These are phyloP conservation scores for Penicillium longicatenatum DNA, from an alignment of 495 filamentous ascomycete species.

Conservation along the genomic window DNA sequence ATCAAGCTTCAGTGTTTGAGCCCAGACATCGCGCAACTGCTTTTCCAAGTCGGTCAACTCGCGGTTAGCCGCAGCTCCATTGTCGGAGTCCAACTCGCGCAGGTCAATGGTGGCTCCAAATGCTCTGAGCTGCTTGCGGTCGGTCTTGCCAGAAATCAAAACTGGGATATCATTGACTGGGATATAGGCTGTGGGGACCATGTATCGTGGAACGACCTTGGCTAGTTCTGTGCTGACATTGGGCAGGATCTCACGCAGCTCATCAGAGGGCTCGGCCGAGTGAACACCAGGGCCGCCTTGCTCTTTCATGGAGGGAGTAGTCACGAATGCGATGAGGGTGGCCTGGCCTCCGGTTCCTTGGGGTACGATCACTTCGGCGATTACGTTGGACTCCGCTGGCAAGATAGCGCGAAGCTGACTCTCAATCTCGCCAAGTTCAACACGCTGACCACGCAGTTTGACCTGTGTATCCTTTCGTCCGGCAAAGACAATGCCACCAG, in stretches of 20 bases:
- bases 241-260: conserved; percentile 23
- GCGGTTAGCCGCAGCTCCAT: conserved; percentile 15
- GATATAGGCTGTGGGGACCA: conserved; percentile 50
- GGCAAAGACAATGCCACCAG: conserved; percentile 53
- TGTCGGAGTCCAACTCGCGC: conserved; percentile 29
- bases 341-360: conserved; percentile 33
- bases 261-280: conserved; percentile 19
- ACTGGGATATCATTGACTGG: conserved; percentile 40
- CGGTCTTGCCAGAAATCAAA: conserved; percentile 47
- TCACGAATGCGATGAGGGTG: conserved; percentile 41
- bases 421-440: conserved; percentile 61
- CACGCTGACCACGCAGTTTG: conserved; percentile 62
- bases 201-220: conserved; percentile 43
- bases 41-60: conserved; percentile 40
- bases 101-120: conserved; percentile 36
- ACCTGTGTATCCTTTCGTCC: conserved; percentile 65
- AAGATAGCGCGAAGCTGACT: conserved; percentile 37
- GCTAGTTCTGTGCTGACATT: conserved; percentile 29
- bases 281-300: conserved; percentile 20
- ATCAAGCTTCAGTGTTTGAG: conserved; percentile 39
- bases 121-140: conserved; percentile 40
- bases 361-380: conserved; percentile 42
- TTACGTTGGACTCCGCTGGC: conserved; percentile 33
- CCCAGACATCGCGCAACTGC: conserved; percentile 45
- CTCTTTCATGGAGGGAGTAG: conserved; percentile 29